phyloP scores from a whole-genome alignment of 441 rosid genomes.

The Omphalea diandra region DNA sequence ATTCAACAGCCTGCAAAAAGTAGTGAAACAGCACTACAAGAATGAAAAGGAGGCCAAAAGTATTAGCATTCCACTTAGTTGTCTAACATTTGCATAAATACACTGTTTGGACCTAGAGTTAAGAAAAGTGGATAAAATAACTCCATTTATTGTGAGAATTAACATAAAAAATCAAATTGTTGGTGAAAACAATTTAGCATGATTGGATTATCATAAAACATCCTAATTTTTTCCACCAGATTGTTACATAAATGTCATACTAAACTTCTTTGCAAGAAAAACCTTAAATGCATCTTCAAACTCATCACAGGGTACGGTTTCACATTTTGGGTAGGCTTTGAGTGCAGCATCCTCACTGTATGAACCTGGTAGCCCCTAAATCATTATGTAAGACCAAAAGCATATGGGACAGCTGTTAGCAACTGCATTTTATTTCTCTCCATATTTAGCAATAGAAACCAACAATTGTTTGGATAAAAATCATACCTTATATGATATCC shows the following conservation, averaged over 20 bases:
- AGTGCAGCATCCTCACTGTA: constrained; percentile 58
- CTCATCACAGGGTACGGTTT: constrained; percentile 54
- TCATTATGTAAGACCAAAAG: constrained; percentile 5
- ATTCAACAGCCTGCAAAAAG: constrained; percentile 50
- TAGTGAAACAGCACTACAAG: neutral
- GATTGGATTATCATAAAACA: neutral
- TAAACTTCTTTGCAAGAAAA: neutral
- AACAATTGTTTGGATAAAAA: neutral
- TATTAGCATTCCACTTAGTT: constrained; percentile 3
- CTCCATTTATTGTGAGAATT: neutral
- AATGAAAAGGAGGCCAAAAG: constrained; percentile 13
- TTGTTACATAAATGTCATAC: neutral
- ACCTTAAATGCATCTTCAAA: constrained; percentile 66
- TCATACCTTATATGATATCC: constrained; percentile 54
- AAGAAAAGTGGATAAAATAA: constrained; percentile 3
- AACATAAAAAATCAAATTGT: neutral
- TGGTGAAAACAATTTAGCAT: neutral
- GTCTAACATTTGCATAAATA: neutral
- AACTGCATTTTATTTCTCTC: constrained; percentile 14
- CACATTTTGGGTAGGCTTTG: constrained; percentile 57
- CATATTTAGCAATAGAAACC: neutral
- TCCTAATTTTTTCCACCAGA: neutral
- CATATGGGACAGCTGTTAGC: neutral
- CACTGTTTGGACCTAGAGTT: neutral
- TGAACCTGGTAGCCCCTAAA: constrained; percentile 54